Base-by-base conservation (phyloP, 306 rosid species). In the Cicer yamashitae region DNA sequence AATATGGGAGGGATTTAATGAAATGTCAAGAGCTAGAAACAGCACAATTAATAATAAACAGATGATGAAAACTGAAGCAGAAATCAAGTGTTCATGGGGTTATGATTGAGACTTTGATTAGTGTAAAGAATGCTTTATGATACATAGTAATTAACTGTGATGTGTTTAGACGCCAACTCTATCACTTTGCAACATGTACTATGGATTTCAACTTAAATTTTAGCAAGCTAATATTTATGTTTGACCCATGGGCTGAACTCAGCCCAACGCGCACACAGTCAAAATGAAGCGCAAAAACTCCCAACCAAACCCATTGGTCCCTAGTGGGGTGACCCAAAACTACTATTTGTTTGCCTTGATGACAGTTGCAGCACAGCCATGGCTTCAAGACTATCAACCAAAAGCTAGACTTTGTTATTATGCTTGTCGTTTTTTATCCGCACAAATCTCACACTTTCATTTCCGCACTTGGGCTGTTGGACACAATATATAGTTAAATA, bases 1-100 rank as follows among this genome's bases (percentile, higher is more conserved):
- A 17, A 13, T 43, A 54, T 15, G n/a, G 10, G 11, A 58, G 47
- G 45, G 25, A 76, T 62, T 20, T 47, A 20, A 75, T 71, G 43
- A 73, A 65, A 73, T 18, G 62, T 40, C 50, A 58, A 71, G 39
- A 70, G 38, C 79, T 41, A 34, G 15, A 38, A 43, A 37, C 43
- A 7, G 44, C 12, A 70, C 9, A 10, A 53, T 15, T 25, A 70
- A 53, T 18, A 72, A 61, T 15, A 44, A 37, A 52, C 52, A 64
- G 45, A 79, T 62, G 56, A 75, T 62, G 56, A 75, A 59, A 71
- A 62, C 44, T 61, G 46, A 30, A 64, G 44, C 30, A 47, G 47
- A 63, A 37, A 57, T 38, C 22, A 22, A 11, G 62, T 22, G 39
- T 57, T 57, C 62, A 57, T 22, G 38, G 39, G 10, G 39, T 57